Base-by-base conservation (phyloP, 768 basidiomycete species). In the Pulveroboletus ravenelii region DNA sequence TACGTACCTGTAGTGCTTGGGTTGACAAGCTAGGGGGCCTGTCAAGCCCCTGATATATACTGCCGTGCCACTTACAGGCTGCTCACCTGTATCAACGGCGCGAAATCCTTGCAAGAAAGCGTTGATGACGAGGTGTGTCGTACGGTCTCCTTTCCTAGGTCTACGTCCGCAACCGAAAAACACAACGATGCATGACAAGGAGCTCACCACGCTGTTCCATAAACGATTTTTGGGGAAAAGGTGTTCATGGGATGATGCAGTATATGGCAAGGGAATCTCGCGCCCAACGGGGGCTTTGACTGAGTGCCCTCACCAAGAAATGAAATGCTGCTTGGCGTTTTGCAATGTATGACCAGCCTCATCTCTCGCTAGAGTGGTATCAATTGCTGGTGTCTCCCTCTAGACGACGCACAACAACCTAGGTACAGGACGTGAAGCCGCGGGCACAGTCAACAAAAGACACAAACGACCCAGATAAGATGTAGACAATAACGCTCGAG, bases 31-130 rank as follows among this genome's bases (percentile, higher is more conserved):
- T 82, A 51, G 41, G 17, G 15, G 17, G 30, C 23, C 6, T 3
- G 37, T 58, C 31, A 65, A 47, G 27, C 50, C 60, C 56, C 61
- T 58, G 48, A 55, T 29, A 17, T 13, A 18, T 36, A 30, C 12
- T 17, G n/a, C 17, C 5, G 40, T 45, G 37, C 47, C 46, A 14
- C 44, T 44, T 39, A 32, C 50, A n/a, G 63, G 67, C 73, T 54
- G 67, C 73, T 54, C 66, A 77, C 88, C 89, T n/a, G 88, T 91
- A 59, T 93, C 91, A 27, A 93, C 81, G 5, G 85, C 89, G 41
- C 83, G 72, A 63, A 92, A 93, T 6, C 91, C 90, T 55, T 80
- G 77, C 35, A 85, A 67, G 48, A 92, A 79, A 10, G 91, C 91
- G 48, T 73, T 76, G 44, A 85, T 69, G 17, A 92, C 89, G 3